Conservation (phyloP, 2,329 filamentous ascomycete genomes). For the Sporothrix brunneoviolacea region DNA sequence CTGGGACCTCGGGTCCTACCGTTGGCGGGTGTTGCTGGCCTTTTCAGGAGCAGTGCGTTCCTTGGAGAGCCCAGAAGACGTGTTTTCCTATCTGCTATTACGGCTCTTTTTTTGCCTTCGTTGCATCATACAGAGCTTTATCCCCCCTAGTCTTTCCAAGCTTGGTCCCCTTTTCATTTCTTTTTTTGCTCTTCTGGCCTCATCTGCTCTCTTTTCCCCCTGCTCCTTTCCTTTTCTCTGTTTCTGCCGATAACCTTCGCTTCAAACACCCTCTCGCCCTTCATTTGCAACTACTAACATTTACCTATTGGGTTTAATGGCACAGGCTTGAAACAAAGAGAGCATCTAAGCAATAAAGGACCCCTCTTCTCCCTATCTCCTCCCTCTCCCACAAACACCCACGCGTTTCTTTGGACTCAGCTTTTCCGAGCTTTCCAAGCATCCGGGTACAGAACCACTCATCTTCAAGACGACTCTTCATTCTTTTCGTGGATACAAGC, state of each 20-base stretch:
- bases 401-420: not conserved
- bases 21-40: not conserved
- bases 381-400: not conserved
- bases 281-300: slow-evolving; percentile 7
- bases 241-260: not conserved
- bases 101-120: not conserved
- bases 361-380: not conserved
- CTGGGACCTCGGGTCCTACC: not conserved
- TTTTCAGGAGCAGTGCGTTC: not conserved
- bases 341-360: slow-evolving; percentile 7
- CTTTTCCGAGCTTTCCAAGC: not conserved
- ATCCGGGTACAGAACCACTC: not conserved
- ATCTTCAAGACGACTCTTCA: not conserved
- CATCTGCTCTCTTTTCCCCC: not conserved
- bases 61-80: not conserved
- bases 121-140: slow-evolving; percentile 9
- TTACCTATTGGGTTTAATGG: slow-evolving; percentile 8
- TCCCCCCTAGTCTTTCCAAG: slow-evolving; percentile 1
- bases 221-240: not conserved
- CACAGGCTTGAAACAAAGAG: slow-evolving; percentile 13
- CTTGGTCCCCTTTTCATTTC: slow-evolving; percentile 4
- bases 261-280: not conserved
- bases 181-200: not conserved
- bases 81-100: not conserved
- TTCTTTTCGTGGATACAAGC: too few relatives aligned